Evolutionary conservation across 2,329 filamentous ascomycete species (phyloP), one percentile per base, ranked within the genome.

Genomic region (Colletotrichum sp.): DNA sequence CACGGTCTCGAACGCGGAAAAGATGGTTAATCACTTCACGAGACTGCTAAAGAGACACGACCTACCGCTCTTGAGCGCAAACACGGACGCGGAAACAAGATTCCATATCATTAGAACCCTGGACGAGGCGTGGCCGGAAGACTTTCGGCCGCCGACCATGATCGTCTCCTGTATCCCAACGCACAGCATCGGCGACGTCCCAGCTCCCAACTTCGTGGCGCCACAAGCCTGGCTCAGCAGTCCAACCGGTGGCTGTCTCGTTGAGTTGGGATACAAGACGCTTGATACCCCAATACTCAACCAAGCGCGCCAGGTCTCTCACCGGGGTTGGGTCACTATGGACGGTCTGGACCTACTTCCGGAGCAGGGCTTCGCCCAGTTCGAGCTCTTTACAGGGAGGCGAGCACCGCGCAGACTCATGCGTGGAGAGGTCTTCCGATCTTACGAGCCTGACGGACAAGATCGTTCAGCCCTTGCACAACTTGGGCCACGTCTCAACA

Each of bases 281-380:
- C 87, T 95, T 7, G 89, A 93, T 75, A 95, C 94, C 2, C 94
- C 94, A 0, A 85, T 96, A 6, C 86, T 95, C 59, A 88, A 89
- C 36, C 94, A 96, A 80, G 92, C 95, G 71, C 89, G 92, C 22
- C 85, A 87, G 68, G 84, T 91, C 82, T 87, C 91, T 24, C 86
- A 91, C 71, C 86, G 89, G 78, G 89, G 94, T 55, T 96, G 94
- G 94, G 92, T 95, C 0, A 89, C 94, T 22, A 91, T 96, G 83
- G 93, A 96, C 80, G 94, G 94, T 0, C 85, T 96, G 15, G 94
- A 96, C 79, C 88, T 96, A 63, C 84, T 96, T 16, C 93, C 93
- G 1, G 95, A 96, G 82, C 94, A 96, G 81, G 95, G 93, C 0
- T 95, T 95, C 83, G 94, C 94, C 2, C 94, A 96, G 80, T 96